These are phyloP conservation scores for Calonectria hawksworthii DNA, from an alignment of 2,329 filamentous ascomycete species.

Conservation along the genomic window DNA sequence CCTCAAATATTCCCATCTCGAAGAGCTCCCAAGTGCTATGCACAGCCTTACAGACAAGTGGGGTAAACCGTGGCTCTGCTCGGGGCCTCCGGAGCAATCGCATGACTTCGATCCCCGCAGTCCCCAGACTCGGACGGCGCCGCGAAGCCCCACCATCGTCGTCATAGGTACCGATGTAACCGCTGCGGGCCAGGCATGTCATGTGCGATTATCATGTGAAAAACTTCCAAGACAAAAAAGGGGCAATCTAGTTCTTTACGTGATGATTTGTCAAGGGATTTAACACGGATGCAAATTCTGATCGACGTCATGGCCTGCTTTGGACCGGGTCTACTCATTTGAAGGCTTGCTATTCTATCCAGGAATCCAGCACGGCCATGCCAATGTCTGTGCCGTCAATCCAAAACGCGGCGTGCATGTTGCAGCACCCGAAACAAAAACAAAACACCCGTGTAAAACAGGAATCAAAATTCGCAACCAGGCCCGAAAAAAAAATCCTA, in stretches of 20 bases:
- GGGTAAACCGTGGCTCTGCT: slow-evolving; percentile 2
- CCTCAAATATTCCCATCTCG: slow-evolving; percentile 20
- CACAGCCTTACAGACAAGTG: slow-evolving; percentile 17
- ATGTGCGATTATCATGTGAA: slow-evolving; percentile 46
- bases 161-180: slow-evolving; percentile 26
- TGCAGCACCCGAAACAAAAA: slow-evolving; percentile 20
- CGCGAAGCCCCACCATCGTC: slow-evolving; percentile 33
- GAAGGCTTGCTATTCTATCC: slow-evolving; percentile 16
- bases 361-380: slow-evolving; percentile 12
- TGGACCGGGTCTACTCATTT: slow-evolving; percentile 23
- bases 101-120: slow-evolving; percentile 23
- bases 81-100: slow-evolving; percentile 18
- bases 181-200: slow-evolving; percentile 29
- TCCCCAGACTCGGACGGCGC: slow-evolving; percentile 26
- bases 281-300: neutral
- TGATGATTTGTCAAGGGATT: neutral
- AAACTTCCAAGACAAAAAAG: slow-evolving; percentile 9
- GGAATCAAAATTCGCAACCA: slow-evolving; percentile 30
- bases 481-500: slow-evolving; percentile 34
- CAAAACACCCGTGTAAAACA: slow-evolving; percentile 32
- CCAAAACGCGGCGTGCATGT: slow-evolving; percentile 13
- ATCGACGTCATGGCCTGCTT: slow-evolving; percentile 12
- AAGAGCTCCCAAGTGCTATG: slow-evolving; percentile 22
- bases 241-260: neutral
- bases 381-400: neutral